Evolutionary conservation across 257 asterid genomes (phyloP).

Genomic region (Solanum sparsipilum): DNA sequence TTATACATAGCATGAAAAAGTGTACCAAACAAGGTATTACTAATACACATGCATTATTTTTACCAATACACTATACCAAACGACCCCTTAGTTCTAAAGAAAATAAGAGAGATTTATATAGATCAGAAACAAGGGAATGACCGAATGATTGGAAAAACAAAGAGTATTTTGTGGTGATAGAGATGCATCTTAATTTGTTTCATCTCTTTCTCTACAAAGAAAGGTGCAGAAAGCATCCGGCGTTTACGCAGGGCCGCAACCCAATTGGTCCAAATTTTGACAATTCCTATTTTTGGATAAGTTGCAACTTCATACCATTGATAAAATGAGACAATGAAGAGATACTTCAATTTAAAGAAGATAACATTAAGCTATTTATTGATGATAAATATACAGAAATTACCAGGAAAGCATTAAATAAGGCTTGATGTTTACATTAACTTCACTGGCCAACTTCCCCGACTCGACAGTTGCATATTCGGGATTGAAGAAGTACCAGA

Average conservation of each 20-base stretch:
- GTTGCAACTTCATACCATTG: not conserved
- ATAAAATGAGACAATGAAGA: not conserved
- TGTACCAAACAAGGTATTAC: too few relatives aligned
- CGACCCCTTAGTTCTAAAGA: not conserved
- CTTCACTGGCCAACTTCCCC: not conserved
- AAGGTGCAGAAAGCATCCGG: not conserved
- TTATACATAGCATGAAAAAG: too few relatives aligned
- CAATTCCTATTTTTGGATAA: not conserved
- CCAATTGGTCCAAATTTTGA: not conserved
- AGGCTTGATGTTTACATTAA: not conserved
- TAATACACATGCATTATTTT: too few relatives aligned
- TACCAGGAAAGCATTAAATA: not conserved
- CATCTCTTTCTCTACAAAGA: not conserved
- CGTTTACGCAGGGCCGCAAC: not conserved
- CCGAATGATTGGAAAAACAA: not conserved
- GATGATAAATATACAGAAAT: not conserved
- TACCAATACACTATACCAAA: not conserved
- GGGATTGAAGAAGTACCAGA: conserved; percentile 9
- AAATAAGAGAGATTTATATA: not conserved
- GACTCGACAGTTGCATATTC: conserved; percentile 5
- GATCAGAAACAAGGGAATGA: not conserved
- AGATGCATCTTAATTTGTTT: not conserved
- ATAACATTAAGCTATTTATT: not conserved
- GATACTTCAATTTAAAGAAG: not conserved
- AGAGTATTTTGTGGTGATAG: not conserved